A percentile compares a stretch with the other conserved stretches of the same genome.
These are phyloP conservation scores for Pisolithus sp. DNA, from an alignment of 768 basidiomycete species.

Conservation along the genomic window DNA sequence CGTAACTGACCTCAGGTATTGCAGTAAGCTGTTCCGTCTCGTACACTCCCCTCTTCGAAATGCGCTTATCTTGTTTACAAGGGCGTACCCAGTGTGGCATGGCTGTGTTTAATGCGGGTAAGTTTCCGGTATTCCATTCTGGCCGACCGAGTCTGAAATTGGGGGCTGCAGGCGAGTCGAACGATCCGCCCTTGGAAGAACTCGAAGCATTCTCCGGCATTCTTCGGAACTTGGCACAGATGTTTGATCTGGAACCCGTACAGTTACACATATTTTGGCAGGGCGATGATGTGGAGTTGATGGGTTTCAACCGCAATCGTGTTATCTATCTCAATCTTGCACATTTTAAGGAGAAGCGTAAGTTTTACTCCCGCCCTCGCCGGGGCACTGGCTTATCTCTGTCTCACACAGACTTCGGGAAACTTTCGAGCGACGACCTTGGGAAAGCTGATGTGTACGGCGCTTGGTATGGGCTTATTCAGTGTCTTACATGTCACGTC, in stretches of 20 bases:
- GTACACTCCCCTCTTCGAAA: neutral
- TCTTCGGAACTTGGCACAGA: constrained; percentile 3
- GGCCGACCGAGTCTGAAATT: neutral
- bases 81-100: constrained; percentile 1
- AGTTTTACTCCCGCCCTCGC: neutral
- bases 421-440: neutral
- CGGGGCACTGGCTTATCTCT: neutral
- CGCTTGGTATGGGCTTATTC: neutral
- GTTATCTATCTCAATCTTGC: constrained; percentile 11
- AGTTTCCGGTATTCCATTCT: neutral
- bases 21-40: constrained; percentile 2
- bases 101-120: constrained; percentile 2
- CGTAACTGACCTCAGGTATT: constrained; percentile 3
- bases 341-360: constrained; percentile 8
- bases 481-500: neutral
- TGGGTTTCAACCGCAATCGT: constrained; percentile 15
- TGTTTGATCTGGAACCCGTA: constrained; percentile 2
- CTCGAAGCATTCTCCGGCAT: constrained; percentile 5
- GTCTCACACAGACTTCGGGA: neutral
- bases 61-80: neutral
- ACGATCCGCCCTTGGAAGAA: neutral
- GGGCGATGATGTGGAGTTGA: constrained; percentile 3
- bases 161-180: neutral
- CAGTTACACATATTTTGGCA: constrained; percentile 10
- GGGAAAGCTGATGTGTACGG: neutral